Conservation (phyloP, 1,284 basidiomycete genomes). For the Leucoagaricus sp. region DNA sequence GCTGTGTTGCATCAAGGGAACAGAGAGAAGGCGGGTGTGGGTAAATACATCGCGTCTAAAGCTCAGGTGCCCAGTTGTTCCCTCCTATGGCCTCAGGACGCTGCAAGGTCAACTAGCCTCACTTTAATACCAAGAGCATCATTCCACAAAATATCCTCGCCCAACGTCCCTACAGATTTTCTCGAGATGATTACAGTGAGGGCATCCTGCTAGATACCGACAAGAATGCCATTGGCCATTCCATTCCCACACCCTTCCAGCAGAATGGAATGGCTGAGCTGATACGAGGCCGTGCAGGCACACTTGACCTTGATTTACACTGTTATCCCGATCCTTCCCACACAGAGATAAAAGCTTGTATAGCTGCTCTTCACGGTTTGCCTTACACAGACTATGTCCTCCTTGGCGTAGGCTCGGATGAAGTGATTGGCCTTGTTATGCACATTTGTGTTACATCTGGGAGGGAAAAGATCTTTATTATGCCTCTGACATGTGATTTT, state of each 20-base stretch:
- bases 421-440: slow-evolving; percentile 95
- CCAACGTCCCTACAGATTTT: slow-evolving; percentile 93
- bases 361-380: slow-evolving; percentile 73
- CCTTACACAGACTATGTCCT: slow-evolving; percentile 78
- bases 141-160: slow-evolving; percentile 94
- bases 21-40: too few species aligned
- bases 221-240: slow-evolving; percentile 93
- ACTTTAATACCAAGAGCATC: slow-evolving; percentile 80
- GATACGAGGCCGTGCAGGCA: slow-evolving; percentile 20
- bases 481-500: slow-evolving; percentile 96
- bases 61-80: too few species aligned
- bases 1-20: too few species aligned
- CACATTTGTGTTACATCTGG: slow-evolving; percentile 86
- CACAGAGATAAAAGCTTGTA: slow-evolving; percentile 75
- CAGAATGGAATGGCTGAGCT: background rate
- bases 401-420: slow-evolving; percentile 96
- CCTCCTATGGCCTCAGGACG: slow-evolving; percentile 41
- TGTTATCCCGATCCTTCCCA: slow-evolving; percentile 89
- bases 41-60: too few species aligned
- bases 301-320: slow-evolving; percentile 63
- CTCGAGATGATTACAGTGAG: slow-evolving; percentile 92
- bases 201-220: slow-evolving; percentile 98
- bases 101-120: slow-evolving; percentile 49
- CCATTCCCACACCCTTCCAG: slow-evolving; percentile 49
- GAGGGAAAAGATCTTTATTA: slow-evolving; percentile 74